These are phyloP conservation scores for Ophiostoma angusticollis DNA, from an alignment of 2,329 filamentous ascomycete genomes.

Conservation along the genomic window DNA sequence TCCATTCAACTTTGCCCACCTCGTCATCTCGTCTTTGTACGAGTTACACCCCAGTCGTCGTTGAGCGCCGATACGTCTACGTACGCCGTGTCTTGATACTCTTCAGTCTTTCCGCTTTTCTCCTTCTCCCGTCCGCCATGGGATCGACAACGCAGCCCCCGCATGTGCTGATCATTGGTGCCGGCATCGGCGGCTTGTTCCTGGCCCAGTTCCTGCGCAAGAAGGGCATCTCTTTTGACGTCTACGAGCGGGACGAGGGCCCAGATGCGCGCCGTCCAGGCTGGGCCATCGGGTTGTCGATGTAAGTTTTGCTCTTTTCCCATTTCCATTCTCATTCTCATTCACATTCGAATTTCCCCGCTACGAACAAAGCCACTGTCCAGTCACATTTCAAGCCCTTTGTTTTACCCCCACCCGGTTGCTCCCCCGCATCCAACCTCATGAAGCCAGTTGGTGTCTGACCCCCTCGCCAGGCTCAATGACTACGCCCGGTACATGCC, in stretches of 20 bases:
- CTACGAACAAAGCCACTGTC: too few relatives aligned
- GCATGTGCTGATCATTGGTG: constrained; percentile 28
- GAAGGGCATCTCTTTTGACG: constrained; percentile 20
- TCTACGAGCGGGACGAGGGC: constrained; percentile 27
- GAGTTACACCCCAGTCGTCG: too few relatives aligned
- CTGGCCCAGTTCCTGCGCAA: constrained; percentile 27
- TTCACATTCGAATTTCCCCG: not conserved
- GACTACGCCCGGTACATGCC: constrained; percentile 14
- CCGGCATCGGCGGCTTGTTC: constrained; percentile 28
- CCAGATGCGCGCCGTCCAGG: constrained; percentile 16
- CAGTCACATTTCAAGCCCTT: not conserved
- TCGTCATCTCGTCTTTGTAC: too few relatives aligned
- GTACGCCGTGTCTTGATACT: too few relatives aligned
- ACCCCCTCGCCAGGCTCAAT: constrained; percentile 9
- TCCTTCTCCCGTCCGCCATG: not conserved
- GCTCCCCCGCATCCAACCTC: too few relatives aligned
- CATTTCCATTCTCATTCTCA: not conserved
- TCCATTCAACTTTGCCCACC: too few relatives aligned
- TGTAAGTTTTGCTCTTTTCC: constrained; percentile 9
- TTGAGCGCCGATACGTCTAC: too few relatives aligned
- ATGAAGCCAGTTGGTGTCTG: too few relatives aligned
- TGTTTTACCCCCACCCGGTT: not conserved
- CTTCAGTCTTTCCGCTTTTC: too few relatives aligned
- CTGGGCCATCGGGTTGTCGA: constrained; percentile 21
- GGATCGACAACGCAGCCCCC: constrained; percentile 1